Conservation (phyloP, 129 eudicot genomes). For the Calendula officinalis region DNA sequence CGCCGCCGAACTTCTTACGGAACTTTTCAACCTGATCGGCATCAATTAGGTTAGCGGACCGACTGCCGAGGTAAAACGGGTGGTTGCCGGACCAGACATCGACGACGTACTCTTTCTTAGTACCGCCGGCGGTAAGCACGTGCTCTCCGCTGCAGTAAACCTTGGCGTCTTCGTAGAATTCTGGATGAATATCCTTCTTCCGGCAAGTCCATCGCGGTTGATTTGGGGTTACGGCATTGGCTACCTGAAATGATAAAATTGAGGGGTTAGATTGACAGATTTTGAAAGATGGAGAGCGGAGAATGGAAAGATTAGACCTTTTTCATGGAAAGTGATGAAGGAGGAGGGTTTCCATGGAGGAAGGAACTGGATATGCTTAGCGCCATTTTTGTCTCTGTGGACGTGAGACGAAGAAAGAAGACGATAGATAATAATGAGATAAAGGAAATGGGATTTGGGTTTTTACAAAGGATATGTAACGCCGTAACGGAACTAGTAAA, state of each 20-base stretch:
- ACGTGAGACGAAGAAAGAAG: background rate
- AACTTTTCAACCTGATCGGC: constrained; percentile 78
- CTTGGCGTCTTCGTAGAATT: constrained; percentile 63
- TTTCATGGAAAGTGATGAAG: constrained; percentile 35
- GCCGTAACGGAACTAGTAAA: background rate
- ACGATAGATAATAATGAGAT: constrained; percentile 18
- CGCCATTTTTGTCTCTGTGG: constrained; percentile 23
- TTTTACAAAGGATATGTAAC: background rate
- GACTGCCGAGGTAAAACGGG: constrained; percentile 65
- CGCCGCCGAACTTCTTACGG: constrained; percentile 62
- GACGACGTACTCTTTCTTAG: constrained; percentile 70
- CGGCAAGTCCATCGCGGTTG: constrained; percentile 50
- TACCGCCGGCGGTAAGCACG: constrained; percentile 74
- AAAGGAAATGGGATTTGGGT: constrained; percentile 8
- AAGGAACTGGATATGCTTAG: constrained; percentile 43
- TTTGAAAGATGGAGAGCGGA: background rate
- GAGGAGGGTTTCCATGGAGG: constrained; percentile 41
- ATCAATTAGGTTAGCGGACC: constrained; percentile 49
- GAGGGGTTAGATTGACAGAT: background rate
- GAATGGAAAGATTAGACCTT: constrained; percentile 10
- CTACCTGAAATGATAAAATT: constrained; percentile 17
- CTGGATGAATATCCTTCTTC: constrained; percentile 77
- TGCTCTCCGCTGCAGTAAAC: constrained; percentile 80
- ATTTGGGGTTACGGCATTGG: constrained; percentile 21
- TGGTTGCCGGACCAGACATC: constrained; percentile 94